Evolutionary conservation across 306 rosid genomes (phyloP), one percentile per base, ranked within the genome.

Genomic region (Oemleria cerasiformis): DNA sequence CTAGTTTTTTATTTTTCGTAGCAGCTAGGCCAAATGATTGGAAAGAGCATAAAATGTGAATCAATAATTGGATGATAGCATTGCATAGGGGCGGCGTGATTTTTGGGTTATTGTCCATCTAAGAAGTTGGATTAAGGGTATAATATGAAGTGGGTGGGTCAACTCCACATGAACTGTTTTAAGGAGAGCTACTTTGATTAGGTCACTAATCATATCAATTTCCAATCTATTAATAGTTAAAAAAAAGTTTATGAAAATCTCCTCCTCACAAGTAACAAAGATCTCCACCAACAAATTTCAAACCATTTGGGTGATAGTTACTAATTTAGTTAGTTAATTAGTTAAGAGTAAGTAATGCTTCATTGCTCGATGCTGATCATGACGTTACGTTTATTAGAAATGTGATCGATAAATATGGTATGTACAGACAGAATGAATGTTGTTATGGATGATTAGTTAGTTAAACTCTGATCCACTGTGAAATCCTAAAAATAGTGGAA

Each of bases 81-180:
- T 21, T 9, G 16, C 15, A n/a, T 21, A 21, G 16, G 74, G 71
- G 43, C 86, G 84, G 88, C 88, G 92, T 78, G 75, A 86, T 81
- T 85, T 73, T 86, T 79, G 92, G 88, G 73, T 70, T 70, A 71
- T 76, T 82, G 82, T 54, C 86, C 78, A 79, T 55, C 67, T 42
- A 76, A 65, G 63, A 40, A 78, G 80, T 82, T 84, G 74, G 85
- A 74, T 68, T 63, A 70, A 30, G 75, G 63, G 47, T 72, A 48
- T 59, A 56, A 72, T 70, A 75, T 50, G 63, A 36, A 74, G 76
- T 82, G 80, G 82, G 85, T 82, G 72, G 84, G 91, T 86, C 86
- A 84, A 86, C 79, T 70, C 39, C 86, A 80, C 91, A 88, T 84
- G 86, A 81, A 67, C 74, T 77, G 67, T 72, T 75, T 82, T 51